These are phyloP conservation scores for Roridomyces roridus DNA, from an alignment of 768 basidiomycete species.

Conservation along the genomic window DNA sequence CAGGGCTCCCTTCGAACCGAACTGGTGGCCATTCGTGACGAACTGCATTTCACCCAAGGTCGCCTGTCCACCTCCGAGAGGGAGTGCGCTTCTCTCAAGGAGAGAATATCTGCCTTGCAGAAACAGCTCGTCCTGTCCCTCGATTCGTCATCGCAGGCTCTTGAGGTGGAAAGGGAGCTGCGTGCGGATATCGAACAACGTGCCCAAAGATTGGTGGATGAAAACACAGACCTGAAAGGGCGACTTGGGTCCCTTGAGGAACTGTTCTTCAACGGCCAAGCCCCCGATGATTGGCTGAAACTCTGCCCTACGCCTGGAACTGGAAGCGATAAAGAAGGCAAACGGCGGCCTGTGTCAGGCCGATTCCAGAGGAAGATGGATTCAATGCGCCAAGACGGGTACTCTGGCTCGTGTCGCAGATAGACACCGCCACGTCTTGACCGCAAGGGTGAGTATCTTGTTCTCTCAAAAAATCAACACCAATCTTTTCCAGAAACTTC, in stretches of 20 bases:
- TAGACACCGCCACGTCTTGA: conserved; percentile 20
- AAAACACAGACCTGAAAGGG: conserved; percentile 22
- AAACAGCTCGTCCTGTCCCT: conserved; percentile 28
- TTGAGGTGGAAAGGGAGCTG: conserved; percentile 32
- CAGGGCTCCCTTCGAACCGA: conserved; percentile 27
- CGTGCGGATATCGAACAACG: conserved; percentile 30
- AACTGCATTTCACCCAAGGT: conserved; percentile 27
- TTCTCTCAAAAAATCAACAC: background rate
- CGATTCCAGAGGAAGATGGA: conserved; percentile 16
- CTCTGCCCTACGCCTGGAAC: conserved; percentile 10
- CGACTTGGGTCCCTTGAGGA: conserved; percentile 15
- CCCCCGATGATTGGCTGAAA: conserved; percentile 16
- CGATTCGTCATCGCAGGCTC: conserved; percentile 31
- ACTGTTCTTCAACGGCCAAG: conserved; percentile 9
- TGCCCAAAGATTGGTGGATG: conserved; percentile 19
- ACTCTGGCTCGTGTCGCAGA: conserved; percentile 17
- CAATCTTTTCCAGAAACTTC: conserved; percentile 20
- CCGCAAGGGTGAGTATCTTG: conserved; percentile 16
- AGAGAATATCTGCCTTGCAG: conserved; percentile 26
- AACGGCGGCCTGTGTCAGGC: conserved; percentile 22
- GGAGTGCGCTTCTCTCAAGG: conserved; percentile 22
- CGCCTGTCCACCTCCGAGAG: conserved; percentile 26
- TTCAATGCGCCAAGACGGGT: conserved; percentile 11
- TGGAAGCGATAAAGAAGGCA: background rate
- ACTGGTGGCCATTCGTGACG: conserved; percentile 28